Percentiles rank a stretch among this genome's conserved stretches.
Conservation (phyloP, 2,329 filamentous ascomycete species). For the Phialophora expanda region DNA sequence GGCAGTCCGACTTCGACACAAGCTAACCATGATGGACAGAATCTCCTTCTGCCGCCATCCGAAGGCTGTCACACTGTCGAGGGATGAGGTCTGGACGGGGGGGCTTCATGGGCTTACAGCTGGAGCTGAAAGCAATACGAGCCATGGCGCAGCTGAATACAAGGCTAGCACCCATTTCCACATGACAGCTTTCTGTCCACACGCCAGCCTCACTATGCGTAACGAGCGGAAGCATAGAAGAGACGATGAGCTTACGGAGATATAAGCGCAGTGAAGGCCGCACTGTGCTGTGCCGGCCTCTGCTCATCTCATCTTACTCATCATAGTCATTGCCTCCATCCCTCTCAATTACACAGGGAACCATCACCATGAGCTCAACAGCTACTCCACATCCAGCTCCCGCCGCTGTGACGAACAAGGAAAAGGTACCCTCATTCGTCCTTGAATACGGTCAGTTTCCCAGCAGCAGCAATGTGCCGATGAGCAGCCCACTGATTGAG, state of each 20-base stretch:
- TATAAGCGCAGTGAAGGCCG: neutral
- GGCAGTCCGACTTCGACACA: neutral
- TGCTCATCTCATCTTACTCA: neutral
- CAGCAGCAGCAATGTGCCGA: neutral
- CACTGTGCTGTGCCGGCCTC: neutral
- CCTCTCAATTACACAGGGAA: neutral
- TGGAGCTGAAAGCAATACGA: conserved; percentile 6
- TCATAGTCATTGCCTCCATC: neutral
- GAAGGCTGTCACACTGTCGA: neutral
- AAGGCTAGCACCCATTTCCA: neutral
- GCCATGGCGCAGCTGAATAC: conserved; percentile 7
- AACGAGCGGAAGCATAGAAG: neutral
- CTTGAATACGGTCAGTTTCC: neutral
- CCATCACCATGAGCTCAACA: neutral
- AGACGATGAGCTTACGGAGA: neutral
- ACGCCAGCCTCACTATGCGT: neutral
- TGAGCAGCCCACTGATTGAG: neutral
- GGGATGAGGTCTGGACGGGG: neutral
- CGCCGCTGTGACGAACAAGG: neutral
- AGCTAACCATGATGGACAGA: neutral
- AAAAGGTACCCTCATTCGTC: neutral
- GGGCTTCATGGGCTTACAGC: neutral
- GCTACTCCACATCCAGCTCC: neutral
- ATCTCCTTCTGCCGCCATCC: neutral
- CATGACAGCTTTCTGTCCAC: neutral